A percentile compares a stretch with the other conserved stretches of the same genome.
These are phyloP conservation scores for Jatropha podagrica DNA, from an alignment of 441 rosid species.

Conservation along the genomic window DNA sequence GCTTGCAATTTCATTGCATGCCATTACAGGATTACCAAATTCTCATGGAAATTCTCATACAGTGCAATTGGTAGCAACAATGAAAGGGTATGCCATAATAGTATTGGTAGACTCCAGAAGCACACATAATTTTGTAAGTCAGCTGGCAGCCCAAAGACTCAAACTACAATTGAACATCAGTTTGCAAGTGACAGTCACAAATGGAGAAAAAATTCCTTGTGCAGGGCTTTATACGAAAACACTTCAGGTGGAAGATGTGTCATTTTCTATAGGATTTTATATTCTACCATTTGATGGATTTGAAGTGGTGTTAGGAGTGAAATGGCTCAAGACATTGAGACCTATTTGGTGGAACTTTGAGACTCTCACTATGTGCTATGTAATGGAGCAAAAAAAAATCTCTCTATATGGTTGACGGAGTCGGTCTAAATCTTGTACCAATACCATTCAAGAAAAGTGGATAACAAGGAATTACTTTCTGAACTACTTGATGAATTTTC, in stretches of 20 bases:
- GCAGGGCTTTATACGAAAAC: neutral
- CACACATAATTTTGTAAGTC: neutral
- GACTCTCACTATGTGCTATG: neutral
- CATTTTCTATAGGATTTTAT: neutral
- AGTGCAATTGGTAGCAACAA: neutral
- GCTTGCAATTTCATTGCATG: neutral
- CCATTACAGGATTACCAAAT: neutral
- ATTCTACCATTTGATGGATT: neutral
- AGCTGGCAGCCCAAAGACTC: too few relatives aligned
- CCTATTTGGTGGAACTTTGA: neutral
- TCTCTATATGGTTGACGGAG: neutral
- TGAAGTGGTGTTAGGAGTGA: neutral
- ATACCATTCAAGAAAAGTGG: too few relatives aligned
- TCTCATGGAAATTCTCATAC: neutral
- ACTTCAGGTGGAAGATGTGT: neutral
- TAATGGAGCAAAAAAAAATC: too few relatives aligned
- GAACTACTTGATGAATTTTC: too few relatives aligned
- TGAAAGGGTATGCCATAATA: neutral
- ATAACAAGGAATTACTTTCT: too few relatives aligned
- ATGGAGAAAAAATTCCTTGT: neutral
- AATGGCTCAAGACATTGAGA: neutral
- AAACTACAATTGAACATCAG: too few relatives aligned
- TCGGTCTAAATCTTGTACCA: neutral
- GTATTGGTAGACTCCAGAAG: neutral
- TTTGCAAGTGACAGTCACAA: neutral